A percentile compares a stretch with the other conserved stretches of the same genome.
phyloP scores from a whole-genome alignment of 495 filamentous ascomycete genomes.

The Aspergillus cristatus region DNA sequence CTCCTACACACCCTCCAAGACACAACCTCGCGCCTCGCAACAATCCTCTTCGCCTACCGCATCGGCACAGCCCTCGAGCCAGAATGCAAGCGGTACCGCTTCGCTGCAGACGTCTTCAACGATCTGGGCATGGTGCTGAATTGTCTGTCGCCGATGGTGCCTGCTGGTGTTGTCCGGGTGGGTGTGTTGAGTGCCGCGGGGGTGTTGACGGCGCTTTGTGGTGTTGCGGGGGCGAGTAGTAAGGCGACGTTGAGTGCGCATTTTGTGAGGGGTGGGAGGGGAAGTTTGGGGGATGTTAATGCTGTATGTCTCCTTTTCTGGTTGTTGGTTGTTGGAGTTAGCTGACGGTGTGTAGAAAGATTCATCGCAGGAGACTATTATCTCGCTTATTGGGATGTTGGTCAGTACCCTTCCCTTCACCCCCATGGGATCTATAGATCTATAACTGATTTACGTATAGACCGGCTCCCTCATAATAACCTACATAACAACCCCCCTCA shows the following conservation, averaged over 20 bases:
- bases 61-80: constrained; percentile 83
- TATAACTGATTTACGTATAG: constrained; percentile 23
- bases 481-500: constrained; percentile 54
- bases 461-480: constrained; percentile 75
- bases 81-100: constrained; percentile 89
- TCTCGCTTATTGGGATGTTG: constrained; percentile 85
- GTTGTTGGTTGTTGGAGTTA: not conserved
- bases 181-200: constrained; percentile 65
- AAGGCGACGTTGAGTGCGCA: constrained; percentile 90
- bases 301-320: constrained; percentile 48
- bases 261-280: constrained; percentile 74
- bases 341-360: constrained; percentile 52
- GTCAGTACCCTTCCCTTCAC: constrained; percentile 27
- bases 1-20: constrained; percentile 84
- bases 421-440: no score
- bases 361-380: constrained; percentile 90
- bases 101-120: constrained; percentile 87
- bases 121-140: constrained; percentile 85
- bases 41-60: constrained; percentile 81
- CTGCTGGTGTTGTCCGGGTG: constrained; percentile 53
- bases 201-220: constrained; percentile 72
- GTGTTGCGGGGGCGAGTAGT: constrained; percentile 78
- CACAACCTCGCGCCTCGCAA: constrained; percentile 72
- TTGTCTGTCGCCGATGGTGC: constrained; percentile 72
- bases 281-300: constrained; percentile 90